Percentiles rank a stretch among this genome's conserved stretches.
These are phyloP conservation scores for Apiospora sp. DNA, from an alignment of 2,329 filamentous ascomycete genomes.

Conservation along the genomic window DNA sequence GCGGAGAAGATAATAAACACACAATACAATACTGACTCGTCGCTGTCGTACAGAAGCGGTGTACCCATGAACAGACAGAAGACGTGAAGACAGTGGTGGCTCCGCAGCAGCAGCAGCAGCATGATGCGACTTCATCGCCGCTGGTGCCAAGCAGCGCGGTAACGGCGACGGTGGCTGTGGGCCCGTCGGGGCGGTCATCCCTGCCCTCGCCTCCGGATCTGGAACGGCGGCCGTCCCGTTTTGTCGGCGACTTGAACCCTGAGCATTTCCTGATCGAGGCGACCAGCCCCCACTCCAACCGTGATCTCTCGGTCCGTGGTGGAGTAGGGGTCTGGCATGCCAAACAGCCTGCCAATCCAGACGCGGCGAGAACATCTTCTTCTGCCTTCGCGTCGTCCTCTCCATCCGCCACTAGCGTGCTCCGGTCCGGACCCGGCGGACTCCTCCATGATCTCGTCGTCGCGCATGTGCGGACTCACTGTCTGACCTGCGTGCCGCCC, in stretches of 20 bases:
- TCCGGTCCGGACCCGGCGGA: not conserved
- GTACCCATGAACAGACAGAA: slow-evolving; percentile 26
- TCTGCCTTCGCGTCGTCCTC: not conserved
- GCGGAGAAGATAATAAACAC: not conserved
- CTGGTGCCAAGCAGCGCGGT: not conserved
- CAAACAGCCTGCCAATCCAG: slow-evolving; percentile 30
- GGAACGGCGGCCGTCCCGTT: slow-evolving; percentile 44
- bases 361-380: not conserved
- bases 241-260: slow-evolving; percentile 67
- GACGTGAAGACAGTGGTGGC: slow-evolving; percentile 19
- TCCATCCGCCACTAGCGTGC: not conserved
- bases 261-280: slow-evolving; percentile 67
- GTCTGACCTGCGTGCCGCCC: slow-evolving; percentile 57
- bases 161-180: not conserved
- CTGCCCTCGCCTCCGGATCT: slow-evolving; percentile 7
- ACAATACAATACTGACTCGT: not conserved
- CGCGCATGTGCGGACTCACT: slow-evolving; percentile 54
- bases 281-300: slow-evolving; percentile 49
- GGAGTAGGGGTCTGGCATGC: slow-evolving; percentile 65
- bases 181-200: not conserved
- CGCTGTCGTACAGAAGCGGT: slow-evolving; percentile 29
- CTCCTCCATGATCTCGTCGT: slow-evolving; percentile 41
- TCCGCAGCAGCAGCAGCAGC: not conserved
- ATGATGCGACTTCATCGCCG: slow-evolving; percentile 14
- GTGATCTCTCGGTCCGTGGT: slow-evolving; percentile 54